phyloP scores from a whole-genome alignment of 163 green algal genomes.

The Chlamydomonas reinhardtii region DNA sequence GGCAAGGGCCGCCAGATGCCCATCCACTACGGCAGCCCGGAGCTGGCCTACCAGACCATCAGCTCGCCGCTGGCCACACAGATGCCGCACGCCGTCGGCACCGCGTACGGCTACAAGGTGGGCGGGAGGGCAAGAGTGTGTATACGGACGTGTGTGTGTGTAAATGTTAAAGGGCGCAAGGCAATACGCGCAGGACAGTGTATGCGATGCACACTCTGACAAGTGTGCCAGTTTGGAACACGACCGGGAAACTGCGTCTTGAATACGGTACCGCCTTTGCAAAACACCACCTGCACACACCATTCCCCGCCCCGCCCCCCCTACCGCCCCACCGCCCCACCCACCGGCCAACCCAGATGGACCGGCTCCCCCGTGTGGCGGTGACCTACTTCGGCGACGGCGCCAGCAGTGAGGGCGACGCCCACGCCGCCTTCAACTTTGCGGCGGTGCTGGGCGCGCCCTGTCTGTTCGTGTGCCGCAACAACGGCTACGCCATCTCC shows the following conservation, averaged over 20 bases:
- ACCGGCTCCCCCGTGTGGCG: constrained; percentile 58
- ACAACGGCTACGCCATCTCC: constrained; percentile 95
- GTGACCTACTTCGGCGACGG: constrained; percentile 94
- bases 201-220: no score
- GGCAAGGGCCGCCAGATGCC: constrained; percentile 95
- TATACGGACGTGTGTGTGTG: no score
- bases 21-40: constrained; percentile 84
- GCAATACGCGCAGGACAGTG: no score
- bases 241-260: no score
- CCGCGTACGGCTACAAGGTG: constrained; percentile 89
- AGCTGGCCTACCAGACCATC: constrained; percentile 91
- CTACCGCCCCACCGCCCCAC: no score
- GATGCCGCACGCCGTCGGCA: constrained; percentile 92
- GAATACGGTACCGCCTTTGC: no score
- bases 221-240: no score
- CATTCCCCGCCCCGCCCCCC: no score
- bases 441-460: constrained; percentile 84
- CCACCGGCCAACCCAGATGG: constrained; percentile 59
- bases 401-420: constrained; percentile 91
- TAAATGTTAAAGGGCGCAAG: no score
- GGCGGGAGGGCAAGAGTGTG: no score
- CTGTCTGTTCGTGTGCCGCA: constrained; percentile 94
- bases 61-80: constrained; percentile 93
- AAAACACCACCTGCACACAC: no score
- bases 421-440: constrained; percentile 95